These are phyloP conservation scores for Pseudogymnoascus sp. DNA, from an alignment of 2,329 filamentous ascomycete genomes.

Conservation along the genomic window DNA sequence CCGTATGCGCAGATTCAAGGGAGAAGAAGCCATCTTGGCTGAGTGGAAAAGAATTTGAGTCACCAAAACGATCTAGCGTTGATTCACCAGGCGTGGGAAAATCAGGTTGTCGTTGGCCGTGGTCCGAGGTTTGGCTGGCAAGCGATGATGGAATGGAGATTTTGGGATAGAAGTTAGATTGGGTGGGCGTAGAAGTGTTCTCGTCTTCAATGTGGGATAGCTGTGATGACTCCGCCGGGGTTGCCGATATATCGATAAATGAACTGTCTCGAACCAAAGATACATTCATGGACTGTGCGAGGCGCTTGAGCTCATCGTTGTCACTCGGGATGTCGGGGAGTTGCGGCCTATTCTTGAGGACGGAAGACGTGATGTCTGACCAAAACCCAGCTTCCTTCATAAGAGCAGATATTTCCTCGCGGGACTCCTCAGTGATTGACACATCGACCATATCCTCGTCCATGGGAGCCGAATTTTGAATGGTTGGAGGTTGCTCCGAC, in stretches of 20 bases:
- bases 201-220: conserved; percentile 12
- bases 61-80: background rate
- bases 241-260: background rate
- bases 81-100: conserved; percentile 33
- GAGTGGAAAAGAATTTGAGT: background rate
- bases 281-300: conserved; percentile 21
- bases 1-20: background rate
- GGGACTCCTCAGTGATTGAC: conserved; percentile 22
- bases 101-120: conserved; percentile 42
- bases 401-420: conserved; percentile 36
- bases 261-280: background rate
- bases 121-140: conserved; percentile 36
- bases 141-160: conserved; percentile 31
- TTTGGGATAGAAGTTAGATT: conserved; percentile 25
- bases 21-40: background rate
- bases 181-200: conserved; percentile 8
- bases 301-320: conserved; percentile 18
- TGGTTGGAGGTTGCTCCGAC: conserved; percentile 16
- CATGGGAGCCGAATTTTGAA: conserved; percentile 22
- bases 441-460: conserved; percentile 25
- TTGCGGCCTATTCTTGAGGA: conserved; percentile 17
- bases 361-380: conserved; percentile 36
- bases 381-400: conserved; percentile 44
- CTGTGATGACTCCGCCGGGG: background rate
- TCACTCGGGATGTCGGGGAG: conserved; percentile 22